These are phyloP conservation scores for Colletotrichum coccodes DNA, from an alignment of 2,329 filamentous ascomycete genomes.

Conservation along the genomic window DNA sequence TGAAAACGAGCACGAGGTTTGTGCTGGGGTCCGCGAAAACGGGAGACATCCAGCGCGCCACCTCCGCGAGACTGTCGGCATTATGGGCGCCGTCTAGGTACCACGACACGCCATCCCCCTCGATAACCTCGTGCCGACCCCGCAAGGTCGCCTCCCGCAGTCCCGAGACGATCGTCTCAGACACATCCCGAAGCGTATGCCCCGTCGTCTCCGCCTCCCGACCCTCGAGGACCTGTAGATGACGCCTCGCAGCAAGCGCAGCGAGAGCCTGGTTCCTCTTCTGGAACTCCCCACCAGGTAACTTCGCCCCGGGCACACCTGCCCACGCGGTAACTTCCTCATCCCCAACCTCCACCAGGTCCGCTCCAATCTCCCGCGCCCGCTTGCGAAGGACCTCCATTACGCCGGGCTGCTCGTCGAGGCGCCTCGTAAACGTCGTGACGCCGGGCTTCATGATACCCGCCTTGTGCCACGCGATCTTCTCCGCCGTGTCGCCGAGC, in stretches of 20 bases:
- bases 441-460: conserved; percentile 73
- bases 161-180: conserved; percentile 75
- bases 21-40: conserved; percentile 48
- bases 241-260: conserved; percentile 52
- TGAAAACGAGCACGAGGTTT: conserved; percentile 78
- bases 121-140: conserved; percentile 77
- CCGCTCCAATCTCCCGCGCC: conserved; percentile 62
- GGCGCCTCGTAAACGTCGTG: conserved; percentile 55
- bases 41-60: conserved; percentile 81
- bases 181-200: conserved; percentile 47
- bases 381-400: conserved; percentile 58
- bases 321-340: conserved; percentile 10
- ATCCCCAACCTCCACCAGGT: conserved; percentile 46
- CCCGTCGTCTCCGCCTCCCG: conserved; percentile 52
- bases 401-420: conserved; percentile 46
- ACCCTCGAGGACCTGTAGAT: conserved; percentile 43
- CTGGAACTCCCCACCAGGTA: conserved; percentile 66
- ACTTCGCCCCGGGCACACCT: conserved; percentile 50
- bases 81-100: conserved; percentile 96
- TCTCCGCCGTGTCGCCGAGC: conserved; percentile 70
- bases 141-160: conserved; percentile 81
- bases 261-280: conserved; percentile 67
- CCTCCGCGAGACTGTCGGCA: conserved; percentile 85
- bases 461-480: conserved; percentile 80
- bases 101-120: conserved; percentile 73